These are phyloP conservation scores for Boletus mariae DNA, from an alignment of 1,284 basidiomycete species.

Conservation along the genomic window DNA sequence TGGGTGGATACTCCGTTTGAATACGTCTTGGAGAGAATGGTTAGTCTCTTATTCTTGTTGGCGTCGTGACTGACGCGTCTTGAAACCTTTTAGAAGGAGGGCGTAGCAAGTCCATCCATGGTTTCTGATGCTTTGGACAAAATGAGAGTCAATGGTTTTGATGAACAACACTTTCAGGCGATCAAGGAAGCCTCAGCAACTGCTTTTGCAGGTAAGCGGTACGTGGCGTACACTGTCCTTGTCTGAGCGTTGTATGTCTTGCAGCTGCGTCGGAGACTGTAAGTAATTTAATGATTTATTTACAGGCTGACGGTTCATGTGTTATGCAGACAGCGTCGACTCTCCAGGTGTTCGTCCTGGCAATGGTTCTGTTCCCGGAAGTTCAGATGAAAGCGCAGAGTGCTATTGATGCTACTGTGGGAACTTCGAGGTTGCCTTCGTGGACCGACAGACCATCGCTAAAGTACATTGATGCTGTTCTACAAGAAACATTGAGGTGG, in stretches of 20 bases:
- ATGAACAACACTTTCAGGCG: conserved; percentile 1
- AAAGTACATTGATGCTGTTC: too few species aligned
- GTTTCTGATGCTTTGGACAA: conserved; percentile 13
- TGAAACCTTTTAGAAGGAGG: not conserved
- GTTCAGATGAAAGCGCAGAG: too few species aligned
- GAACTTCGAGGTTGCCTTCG: too few species aligned
- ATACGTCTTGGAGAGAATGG: not conserved
- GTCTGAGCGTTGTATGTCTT: not conserved
- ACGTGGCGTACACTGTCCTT: not conserved
- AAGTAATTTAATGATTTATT: not conserved
- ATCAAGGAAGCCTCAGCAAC: conserved; percentile 20
- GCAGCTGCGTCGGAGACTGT: not conserved
- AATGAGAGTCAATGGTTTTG: not conserved
- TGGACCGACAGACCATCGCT: too few species aligned
- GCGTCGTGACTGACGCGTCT: not conserved
- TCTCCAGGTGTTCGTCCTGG: too few species aligned
- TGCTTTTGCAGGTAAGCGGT: conserved; percentile 14
- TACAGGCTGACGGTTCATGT: not conserved
- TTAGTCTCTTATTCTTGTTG: not conserved
- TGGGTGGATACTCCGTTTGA: not conserved
- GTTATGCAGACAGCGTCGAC: not conserved
- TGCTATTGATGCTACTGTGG: too few species aligned
- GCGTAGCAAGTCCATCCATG: conserved; percentile 9
- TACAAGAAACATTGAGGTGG: too few species aligned
- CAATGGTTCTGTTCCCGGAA: too few species aligned